These are phyloP conservation scores for Hsuehochloa calcarea DNA, from an alignment of 176 grass and related monocot species.

Conservation along the genomic window DNA sequence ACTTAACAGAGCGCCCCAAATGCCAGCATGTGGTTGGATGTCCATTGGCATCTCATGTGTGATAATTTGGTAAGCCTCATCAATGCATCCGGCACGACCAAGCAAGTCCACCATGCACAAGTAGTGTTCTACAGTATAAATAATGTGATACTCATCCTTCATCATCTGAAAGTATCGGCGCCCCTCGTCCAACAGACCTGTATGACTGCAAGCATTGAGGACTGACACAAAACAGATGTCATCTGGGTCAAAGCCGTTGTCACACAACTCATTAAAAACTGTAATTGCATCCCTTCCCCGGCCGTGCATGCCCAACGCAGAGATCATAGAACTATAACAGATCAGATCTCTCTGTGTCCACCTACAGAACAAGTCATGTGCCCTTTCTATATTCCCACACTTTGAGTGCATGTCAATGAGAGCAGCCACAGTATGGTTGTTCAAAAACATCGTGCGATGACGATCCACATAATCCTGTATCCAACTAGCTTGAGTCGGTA, in stretches of 20 bases:
- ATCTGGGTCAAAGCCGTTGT: constrained; percentile 33
- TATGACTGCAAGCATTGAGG: constrained; percentile 48
- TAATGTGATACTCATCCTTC: constrained; percentile 39
- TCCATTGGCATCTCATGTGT: constrained; percentile 29
- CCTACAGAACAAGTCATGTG: constrained; percentile 34
- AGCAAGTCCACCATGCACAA: constrained; percentile 44
- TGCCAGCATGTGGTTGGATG: constrained; percentile 30
- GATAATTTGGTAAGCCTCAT: constrained; percentile 48
- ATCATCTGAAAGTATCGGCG: constrained; percentile 36
- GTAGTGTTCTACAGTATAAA: constrained; percentile 39
- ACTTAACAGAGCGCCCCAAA: constrained; percentile 50
- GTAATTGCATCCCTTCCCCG: constrained; percentile 37
- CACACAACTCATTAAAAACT: constrained; percentile 20
- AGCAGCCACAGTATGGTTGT: constrained; percentile 43
- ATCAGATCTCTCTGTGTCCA: constrained; percentile 47
- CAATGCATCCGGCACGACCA: constrained; percentile 37
- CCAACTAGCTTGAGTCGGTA: constrained; percentile 34
- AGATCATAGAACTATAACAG: constrained; percentile 52
- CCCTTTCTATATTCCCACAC: constrained; percentile 42
- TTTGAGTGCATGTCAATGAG: constrained; percentile 49
- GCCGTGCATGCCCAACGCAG: constrained; percentile 42
- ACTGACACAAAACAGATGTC: constrained; percentile 51
- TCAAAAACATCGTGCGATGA: constrained; percentile 6
- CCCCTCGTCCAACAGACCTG: constrained; percentile 41
- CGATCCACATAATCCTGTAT: constrained; percentile 31